These are phyloP conservation scores for Wickerhamomyces chambardii DNA, from an alignment of 805 yeast genomes.

Conservation along the genomic window DNA sequence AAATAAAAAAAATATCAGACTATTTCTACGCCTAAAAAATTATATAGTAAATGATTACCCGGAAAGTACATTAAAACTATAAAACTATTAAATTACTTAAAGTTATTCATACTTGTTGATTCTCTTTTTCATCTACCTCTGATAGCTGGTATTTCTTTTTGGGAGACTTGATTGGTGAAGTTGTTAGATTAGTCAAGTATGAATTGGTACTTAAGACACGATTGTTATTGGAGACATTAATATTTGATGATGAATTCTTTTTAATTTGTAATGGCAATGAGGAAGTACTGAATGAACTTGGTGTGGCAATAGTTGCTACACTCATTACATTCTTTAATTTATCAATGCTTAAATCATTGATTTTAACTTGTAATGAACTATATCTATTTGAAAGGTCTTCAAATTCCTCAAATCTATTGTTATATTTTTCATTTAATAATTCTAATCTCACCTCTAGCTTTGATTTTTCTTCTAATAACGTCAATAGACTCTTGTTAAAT, in stretches of 20 bases:
- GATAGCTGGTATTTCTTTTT: background rate
- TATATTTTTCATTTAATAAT: conserved; percentile 15
- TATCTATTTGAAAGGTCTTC: conserved; percentile 19
- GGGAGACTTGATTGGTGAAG: too few relatives aligned
- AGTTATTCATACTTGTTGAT: too few relatives aligned
- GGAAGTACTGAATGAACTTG: background rate
- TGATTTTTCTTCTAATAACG: conserved; percentile 9
- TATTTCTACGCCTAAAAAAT: too few relatives aligned
- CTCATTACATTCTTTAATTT: conserved; percentile 18
- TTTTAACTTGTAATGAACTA: conserved; percentile 12
- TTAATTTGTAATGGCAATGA: background rate
- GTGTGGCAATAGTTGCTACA: conserved; percentile 7
- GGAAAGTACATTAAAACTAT: too few relatives aligned
- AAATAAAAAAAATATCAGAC: too few relatives aligned
- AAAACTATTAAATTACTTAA: too few relatives aligned
- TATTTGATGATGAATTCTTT: conserved; percentile 1
- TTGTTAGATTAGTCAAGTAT: conserved; percentile 5
- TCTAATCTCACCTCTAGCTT: conserved; percentile 13
- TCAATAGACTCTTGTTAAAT: conserved; percentile 3
- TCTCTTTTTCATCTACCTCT: background rate
- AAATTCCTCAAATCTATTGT: conserved; percentile 17
- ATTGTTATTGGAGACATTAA: conserved; percentile 1
- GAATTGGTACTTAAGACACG: conserved; percentile 20
- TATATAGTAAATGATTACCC: too few relatives aligned
- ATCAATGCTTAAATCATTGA: conserved; percentile 17